A percentile compares a stretch with the other conserved stretches of the same genome.
phyloP scores from a whole-genome alignment of 495 filamentous ascomycete species.

The Annulohypoxylon stygium region DNA sequence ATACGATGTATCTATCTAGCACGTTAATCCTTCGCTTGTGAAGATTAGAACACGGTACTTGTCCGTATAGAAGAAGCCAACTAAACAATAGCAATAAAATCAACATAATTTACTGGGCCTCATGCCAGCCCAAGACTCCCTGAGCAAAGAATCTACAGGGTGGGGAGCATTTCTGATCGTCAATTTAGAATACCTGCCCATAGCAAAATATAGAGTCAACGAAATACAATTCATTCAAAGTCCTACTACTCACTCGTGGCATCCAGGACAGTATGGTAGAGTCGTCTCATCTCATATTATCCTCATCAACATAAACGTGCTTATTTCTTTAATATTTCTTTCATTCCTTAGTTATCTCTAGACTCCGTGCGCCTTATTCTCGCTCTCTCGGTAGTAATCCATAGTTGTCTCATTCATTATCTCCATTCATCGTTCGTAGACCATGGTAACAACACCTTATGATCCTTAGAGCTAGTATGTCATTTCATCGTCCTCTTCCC shows the following conservation, averaged over 20 bases:
- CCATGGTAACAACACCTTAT: not conserved
- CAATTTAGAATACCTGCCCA: too few relatives aligned
- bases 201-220: too few relatives aligned
- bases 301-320: not conserved
- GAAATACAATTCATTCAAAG: not conserved
- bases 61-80: too few relatives aligned
- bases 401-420: slow-evolving; percentile 2
- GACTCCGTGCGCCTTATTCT: slow-evolving; percentile 14
- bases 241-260: not conserved
- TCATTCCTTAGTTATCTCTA: not conserved
- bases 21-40: too few relatives aligned
- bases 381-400: not conserved
- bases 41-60: too few relatives aligned
- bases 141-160: too few relatives aligned
- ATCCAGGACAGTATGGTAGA: not conserved
- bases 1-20: not conserved
- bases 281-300: slow-evolving; percentile 7
- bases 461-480: not conserved
- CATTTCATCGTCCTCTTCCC: not conserved
- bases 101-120: too few relatives aligned
- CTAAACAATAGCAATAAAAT: too few relatives aligned
- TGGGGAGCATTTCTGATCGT: too few relatives aligned
- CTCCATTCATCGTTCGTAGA: not conserved
- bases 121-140: too few relatives aligned
- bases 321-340: too few relatives aligned